Evolutionary conservation across 495 filamentous ascomycete species (phyloP).

Genomic region (Hypoxylon rickii): DNA sequence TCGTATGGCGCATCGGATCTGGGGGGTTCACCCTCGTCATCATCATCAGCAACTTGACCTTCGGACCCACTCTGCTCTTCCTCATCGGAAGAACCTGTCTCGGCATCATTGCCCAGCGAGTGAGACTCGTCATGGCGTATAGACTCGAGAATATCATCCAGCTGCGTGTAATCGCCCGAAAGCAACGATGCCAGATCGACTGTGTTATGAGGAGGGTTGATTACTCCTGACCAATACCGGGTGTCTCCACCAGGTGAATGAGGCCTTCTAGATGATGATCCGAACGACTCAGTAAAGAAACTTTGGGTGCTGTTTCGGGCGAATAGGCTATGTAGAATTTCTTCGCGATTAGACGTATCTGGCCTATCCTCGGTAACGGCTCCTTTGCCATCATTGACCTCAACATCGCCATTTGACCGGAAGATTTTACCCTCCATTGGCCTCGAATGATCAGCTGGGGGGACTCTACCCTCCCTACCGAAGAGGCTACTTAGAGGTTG

Average conservation of each 20-base stretch:
- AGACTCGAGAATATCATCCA: constrained; percentile 37
- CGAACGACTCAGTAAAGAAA: constrained; percentile 43
- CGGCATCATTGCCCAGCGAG: constrained; percentile 27
- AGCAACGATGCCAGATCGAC: constrained; percentile 46
- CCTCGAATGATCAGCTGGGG: constrained; percentile 60
- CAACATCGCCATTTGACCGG: constrained; percentile 63
- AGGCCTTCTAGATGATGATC: constrained; percentile 32
- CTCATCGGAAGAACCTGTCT: constrained; percentile 31
- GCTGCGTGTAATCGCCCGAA: constrained; percentile 36
- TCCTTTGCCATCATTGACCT: constrained; percentile 56
- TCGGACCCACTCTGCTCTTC: constrained; percentile 32
- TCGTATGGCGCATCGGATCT: constrained; percentile 7
- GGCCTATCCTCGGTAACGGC: constrained; percentile 46
- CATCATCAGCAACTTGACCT: constrained; percentile 27
- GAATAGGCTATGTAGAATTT: constrained; percentile 48
- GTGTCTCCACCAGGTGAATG: constrained; percentile 34
- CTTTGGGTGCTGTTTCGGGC: constrained; percentile 38
- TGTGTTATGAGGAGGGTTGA: constrained; percentile 46
- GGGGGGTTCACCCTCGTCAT: constrained; percentile 21
- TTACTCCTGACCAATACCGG: constrained; percentile 46
- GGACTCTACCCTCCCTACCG: constrained; percentile 64
- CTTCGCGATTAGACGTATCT: constrained; percentile 47
- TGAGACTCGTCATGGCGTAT: constrained; percentile 27
- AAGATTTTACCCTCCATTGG: constrained; percentile 66
- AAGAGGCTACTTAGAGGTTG: constrained; percentile 80